Conservation (phyloP, 176 grass and related monocot species). For the Carex littledalei region DNA sequence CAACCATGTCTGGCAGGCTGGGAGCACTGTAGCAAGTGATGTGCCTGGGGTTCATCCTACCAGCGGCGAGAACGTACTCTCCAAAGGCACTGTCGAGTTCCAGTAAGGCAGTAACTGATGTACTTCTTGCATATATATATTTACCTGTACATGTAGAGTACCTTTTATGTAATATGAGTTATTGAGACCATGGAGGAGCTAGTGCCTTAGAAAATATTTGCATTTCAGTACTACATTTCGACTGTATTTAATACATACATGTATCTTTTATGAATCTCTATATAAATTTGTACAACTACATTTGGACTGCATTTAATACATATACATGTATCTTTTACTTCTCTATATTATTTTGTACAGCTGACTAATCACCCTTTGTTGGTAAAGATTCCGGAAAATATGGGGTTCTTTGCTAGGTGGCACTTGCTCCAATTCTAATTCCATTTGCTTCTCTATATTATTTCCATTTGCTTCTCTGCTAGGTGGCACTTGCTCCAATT, state of each 20-base stretch:
- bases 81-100: constrained; percentile 57
- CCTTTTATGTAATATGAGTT: background rate
- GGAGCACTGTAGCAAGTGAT: constrained; percentile 43
- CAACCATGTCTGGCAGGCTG: constrained; percentile 79
- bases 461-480: too few species aligned
- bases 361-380: background rate
- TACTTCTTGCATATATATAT: background rate
- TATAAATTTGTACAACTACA: background rate
- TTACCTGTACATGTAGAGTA: background rate
- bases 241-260: background rate
- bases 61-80: constrained; percentile 60
- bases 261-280: background rate
- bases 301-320: background rate
- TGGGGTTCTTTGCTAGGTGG: too few species aligned
- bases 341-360: background rate
- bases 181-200: background rate
- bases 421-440: too few species aligned
- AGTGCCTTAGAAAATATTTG: background rate
- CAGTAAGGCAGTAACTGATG: constrained; percentile 11
- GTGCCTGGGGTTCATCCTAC: constrained; percentile 69
- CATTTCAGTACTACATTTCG: background rate
- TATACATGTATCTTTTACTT: background rate
- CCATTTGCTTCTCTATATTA: too few species aligned
- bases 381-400: too few species aligned
- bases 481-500: too few species aligned